Base-by-base conservation (phyloP, 2,329 filamentous ascomycete species). In the Waltergamsia citrina region DNA sequence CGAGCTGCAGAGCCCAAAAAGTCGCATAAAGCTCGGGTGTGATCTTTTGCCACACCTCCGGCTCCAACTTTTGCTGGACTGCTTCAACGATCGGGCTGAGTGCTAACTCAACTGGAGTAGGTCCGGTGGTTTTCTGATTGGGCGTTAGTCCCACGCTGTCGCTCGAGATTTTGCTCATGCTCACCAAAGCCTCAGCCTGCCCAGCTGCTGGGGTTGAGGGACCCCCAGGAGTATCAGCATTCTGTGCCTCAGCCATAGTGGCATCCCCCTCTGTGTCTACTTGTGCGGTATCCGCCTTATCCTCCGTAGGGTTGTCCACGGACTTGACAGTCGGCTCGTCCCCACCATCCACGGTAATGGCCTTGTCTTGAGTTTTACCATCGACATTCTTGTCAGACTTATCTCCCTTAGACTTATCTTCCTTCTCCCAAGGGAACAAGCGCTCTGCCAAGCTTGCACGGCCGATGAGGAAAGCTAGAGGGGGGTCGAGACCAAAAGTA, bases 1-100 rank as follows among this genome's bases (percentile, higher is more conserved):
- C 78, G 4, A 93, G 71, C 19, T 86, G 80, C 10, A 95, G 67
- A 33, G 88, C 81, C 92, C 92, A 98, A 59, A 98, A 98, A 0
- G 83, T 84, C 28, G 84, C 76, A 49, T 86, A 95, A 53, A 95
- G 90, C 20, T 84, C 78, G 1, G 86, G 69, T 28, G 78, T 87
- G 33, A 95, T 71, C 32, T 74, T 74, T 9, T 74, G 64, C 68
- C 81, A 86, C 5, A 78, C 71, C 7, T 75, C 69, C 3, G 71
- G 57, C 1, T 82, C 73, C 9, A 85, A 53, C 1, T 72, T 62
- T 6, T 64, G 60, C 38, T 74, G 71, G 14, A 94, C 70, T 20
- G 77, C 69, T 7, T 81, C 72, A 37, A 88, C 80, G 14, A 95
- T 63, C 5, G 79, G 77, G 41, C 83, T 77, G 32, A 96, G 69